Evolutionary conservation across 306 rosid species (phyloP), one percentile per base, ranked within the genome.

Genomic region (Prinsepia uniflora): DNA sequence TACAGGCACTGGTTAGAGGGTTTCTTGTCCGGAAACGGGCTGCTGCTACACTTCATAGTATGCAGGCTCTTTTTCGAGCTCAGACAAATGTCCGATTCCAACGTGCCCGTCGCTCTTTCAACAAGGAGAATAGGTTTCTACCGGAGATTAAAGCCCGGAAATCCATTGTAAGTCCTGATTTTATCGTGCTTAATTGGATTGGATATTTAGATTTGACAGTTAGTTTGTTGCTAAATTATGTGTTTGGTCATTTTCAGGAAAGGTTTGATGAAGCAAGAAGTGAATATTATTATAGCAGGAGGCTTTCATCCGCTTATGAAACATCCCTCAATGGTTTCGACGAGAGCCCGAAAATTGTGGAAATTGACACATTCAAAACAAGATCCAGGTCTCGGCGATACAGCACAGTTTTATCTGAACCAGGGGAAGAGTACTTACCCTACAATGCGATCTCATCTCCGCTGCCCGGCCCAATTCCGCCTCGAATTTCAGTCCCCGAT

Each of bases 41-140:
- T 68, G 85, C 96, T 58, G 96, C 92, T 57, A 91, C 99, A 56
- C 92, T 91, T 58, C 90, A 85, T 44, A 84, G 99, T 65, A 95
- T 95, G 97, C 96, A 95, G 76, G 99, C 96, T 81, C 86, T 95
- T 0, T 73, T 95, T 17, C 75, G 99, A 85, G 99, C 97, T 19
- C 99, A 95, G 53, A 79, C 84, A 13, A 75, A 85, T 10, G 89
- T 75, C n/a, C 76, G 97, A 72, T 72, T 85, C 24, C 92, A 91
- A 52, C 76, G 96, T 6, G 99, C 99, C 44, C 99, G 91, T 22
- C 92, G 92, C 11, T 95, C 96, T 10, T 64, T 83, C 83, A 83
- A 88, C 85, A 87, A 85, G 61, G 92, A 89, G 47, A 84, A 76
- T 64, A 68, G 88, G 65, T 73, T 69, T 19, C 78, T 47, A 14